phyloP scores from a whole-genome alignment of 1,284 basidiomycete genomes.

The Afroboletus lepidellus region DNA sequence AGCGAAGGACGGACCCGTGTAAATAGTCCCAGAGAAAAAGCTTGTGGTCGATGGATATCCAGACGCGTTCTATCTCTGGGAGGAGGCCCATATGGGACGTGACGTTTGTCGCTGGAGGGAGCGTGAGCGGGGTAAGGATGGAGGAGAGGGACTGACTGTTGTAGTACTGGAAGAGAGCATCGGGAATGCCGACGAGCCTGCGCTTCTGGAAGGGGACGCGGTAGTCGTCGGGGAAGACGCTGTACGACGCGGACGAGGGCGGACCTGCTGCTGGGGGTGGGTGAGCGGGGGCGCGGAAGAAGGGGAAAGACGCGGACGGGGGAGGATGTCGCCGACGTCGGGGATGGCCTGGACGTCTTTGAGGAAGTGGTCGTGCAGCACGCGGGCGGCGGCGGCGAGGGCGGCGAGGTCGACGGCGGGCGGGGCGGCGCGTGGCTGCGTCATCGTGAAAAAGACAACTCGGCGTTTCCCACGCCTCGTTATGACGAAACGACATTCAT shows the following conservation, averaged over 20 bases:
- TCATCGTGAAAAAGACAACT: constrained; percentile 9
- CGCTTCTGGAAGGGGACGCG: constrained; percentile 81
- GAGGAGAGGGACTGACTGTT: constrained; percentile 52
- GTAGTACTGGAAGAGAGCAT: constrained; percentile 78
- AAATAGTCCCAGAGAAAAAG: constrained; percentile 97
- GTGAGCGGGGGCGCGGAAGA: constrained; percentile 23
- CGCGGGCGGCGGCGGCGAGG: constrained; percentile 63
- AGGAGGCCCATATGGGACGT: constrained; percentile 86
- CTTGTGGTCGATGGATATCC: constrained; percentile 94
- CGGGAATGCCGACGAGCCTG: constrained; percentile 77
- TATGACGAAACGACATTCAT: constrained; percentile 20
- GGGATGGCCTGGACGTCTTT: constrained; percentile 74
- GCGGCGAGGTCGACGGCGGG: constrained; percentile 56
- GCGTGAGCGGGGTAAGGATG: constrained; percentile 16
- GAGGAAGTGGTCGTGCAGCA: constrained; percentile 63
- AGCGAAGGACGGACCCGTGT: constrained; percentile 64
- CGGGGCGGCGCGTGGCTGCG: constrained; percentile 17
- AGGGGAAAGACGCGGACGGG: constrained; percentile 38
- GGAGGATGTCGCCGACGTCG: constrained; percentile 68
- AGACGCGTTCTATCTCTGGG: constrained; percentile 91
- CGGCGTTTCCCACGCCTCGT: neutral
- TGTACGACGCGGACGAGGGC: constrained; percentile 73
- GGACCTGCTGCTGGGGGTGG: constrained; percentile 49
- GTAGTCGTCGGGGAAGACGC: constrained; percentile 72
- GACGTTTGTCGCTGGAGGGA: constrained; percentile 50